phyloP scores from a whole-genome alignment of 2,329 filamentous ascomycete species.

The Colletotrichum sojae region DNA sequence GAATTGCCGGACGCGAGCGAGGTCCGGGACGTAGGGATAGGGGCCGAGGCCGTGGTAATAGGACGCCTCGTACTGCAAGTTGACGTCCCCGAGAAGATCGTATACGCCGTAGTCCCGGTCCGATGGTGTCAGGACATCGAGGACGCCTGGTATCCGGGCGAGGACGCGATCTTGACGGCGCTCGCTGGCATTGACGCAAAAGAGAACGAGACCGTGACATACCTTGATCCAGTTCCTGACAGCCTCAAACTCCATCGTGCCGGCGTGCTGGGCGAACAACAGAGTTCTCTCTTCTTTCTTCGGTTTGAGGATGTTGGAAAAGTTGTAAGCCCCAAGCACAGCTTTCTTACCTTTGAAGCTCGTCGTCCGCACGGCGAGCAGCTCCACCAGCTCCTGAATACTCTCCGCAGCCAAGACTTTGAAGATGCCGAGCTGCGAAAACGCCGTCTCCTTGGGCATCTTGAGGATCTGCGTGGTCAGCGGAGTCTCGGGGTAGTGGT shows the following conservation, averaged over 20 bases:
- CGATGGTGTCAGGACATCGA: neutral
- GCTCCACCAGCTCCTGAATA: neutral
- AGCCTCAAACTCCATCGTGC: conserved; percentile 16
- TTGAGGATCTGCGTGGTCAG: too few species aligned
- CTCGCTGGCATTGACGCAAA: conserved; percentile 5
- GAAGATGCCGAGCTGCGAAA: neutral
- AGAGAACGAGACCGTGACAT: conserved; percentile 21
- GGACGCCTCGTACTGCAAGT: neutral
- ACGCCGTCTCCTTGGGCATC: neutral
- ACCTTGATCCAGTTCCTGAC: conserved; percentile 29
- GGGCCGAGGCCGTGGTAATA: conserved; percentile 13
- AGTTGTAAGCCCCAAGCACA: conserved; percentile 15
- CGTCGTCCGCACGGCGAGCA: neutral
- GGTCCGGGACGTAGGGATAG: conserved; percentile 16
- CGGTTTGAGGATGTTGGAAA: conserved; percentile 5
- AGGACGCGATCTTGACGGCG: neutral
- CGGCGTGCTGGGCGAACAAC: conserved; percentile 26
- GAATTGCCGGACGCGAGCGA: neutral
- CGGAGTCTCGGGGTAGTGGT: neutral
- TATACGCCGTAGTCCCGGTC: neutral
- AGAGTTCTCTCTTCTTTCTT: neutral
- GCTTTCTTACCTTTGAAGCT: neutral
- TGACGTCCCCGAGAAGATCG: conserved; percentile 14
- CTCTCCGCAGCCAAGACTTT: neutral
- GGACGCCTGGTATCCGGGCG: neutral